phyloP scores from a whole-genome alignment of 768 basidiomycete genomes.

The Tulasnella sp. region DNA sequence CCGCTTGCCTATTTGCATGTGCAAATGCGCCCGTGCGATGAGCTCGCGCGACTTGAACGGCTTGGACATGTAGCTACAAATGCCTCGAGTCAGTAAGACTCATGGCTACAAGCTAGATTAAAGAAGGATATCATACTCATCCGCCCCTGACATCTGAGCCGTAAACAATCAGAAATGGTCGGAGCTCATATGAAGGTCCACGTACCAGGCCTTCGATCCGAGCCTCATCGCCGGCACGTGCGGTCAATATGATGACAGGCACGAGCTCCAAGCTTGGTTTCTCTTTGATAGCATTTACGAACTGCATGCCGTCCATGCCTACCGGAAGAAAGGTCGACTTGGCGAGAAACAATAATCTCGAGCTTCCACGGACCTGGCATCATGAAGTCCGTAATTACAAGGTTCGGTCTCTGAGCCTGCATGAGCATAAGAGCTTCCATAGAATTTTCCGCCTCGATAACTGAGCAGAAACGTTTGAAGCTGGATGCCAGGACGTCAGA shows the following conservation, averaged over 20 bases:
- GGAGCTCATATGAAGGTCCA: neutral
- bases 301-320: conserved; percentile 28
- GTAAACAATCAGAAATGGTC: neutral
- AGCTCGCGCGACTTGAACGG: conserved; percentile 32
- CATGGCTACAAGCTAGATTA: too few species aligned
- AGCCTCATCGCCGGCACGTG: conserved; percentile 29
- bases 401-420: conserved; percentile 21
- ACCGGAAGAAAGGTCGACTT: too few species aligned
- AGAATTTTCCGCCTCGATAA: conserved; percentile 27
- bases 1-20: conserved; percentile 32
- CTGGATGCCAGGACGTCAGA: conserved; percentile 16
- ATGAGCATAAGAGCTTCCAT: conserved; percentile 23
- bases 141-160: conserved; percentile 28
- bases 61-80: too few species aligned
- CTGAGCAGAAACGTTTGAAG: conserved; percentile 27
- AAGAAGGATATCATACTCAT: too few species aligned
- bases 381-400: conserved; percentile 29
- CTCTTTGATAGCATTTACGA: conserved; percentile 25
- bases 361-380: conserved; percentile 28
- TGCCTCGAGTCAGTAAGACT: too few species aligned
- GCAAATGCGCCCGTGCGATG: conserved; percentile 31
- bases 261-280: conserved; percentile 20
- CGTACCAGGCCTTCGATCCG: conserved; percentile 28
- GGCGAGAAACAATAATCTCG: too few species aligned
- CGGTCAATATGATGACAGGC: conserved; percentile 30